phyloP scores from a whole-genome alignment of 176 grass and related monocot genomes.

The Tillandsia leiboldiana region DNA sequence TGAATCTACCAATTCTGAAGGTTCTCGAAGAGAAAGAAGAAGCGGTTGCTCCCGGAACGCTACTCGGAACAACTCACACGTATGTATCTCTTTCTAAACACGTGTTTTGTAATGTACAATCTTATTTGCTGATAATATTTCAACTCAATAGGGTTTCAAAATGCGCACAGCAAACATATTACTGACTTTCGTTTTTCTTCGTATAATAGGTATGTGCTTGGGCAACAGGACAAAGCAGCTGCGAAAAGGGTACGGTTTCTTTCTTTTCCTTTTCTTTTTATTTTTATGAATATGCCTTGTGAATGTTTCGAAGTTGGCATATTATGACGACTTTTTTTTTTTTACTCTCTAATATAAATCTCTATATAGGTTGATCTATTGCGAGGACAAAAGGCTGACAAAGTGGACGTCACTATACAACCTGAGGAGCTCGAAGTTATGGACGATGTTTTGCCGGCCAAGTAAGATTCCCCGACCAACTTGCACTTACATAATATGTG shows the following conservation, averaged over 20 bases:
- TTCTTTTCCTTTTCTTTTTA: background rate
- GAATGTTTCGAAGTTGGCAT: background rate
- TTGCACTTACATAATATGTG: too few relatives aligned
- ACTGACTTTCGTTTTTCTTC: conserved; percentile 4
- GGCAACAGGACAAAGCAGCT: conserved; percentile 62
- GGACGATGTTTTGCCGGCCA: conserved; percentile 96
- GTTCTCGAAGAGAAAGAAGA: conserved; percentile 78
- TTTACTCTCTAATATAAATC: background rate
- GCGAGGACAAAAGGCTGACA: conserved; percentile 86
- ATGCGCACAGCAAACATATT: background rate
- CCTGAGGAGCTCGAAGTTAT: conserved; percentile 91
- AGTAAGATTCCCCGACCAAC: conserved; percentile 36
- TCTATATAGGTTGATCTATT: conserved; percentile 75
- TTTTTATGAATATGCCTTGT: background rate
- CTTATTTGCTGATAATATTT: background rate
- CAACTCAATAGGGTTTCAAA: background rate
- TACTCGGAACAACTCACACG: conserved; percentile 58
- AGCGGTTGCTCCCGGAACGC: conserved; percentile 53
- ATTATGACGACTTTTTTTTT: background rate
- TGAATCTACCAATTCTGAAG: conserved; percentile 15
- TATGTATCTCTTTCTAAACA: conserved; percentile 25
- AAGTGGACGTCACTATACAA: conserved; percentile 97
- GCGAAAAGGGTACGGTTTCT: conserved; percentile 61
- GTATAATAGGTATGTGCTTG: conserved; percentile 59
- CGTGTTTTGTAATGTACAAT: background rate